Conservation (phyloP, 768 basidiomycete species). For the Amanita thiersii region DNA sequence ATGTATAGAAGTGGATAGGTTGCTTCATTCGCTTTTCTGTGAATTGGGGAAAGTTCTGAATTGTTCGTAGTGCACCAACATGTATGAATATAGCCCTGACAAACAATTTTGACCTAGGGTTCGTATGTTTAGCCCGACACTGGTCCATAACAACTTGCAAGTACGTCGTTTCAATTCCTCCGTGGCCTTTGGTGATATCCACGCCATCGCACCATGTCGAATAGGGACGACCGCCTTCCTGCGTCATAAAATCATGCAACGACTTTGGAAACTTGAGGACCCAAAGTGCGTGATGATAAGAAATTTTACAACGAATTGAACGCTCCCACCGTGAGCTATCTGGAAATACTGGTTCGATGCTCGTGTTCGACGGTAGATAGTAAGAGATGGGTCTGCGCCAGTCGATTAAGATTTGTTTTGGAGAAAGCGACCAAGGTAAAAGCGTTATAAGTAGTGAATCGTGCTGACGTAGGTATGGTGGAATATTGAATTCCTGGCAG, state of each 20-base stretch:
- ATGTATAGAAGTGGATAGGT: slow-evolving; percentile 53
- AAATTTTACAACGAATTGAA: slow-evolving; percentile 16
- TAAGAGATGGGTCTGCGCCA: slow-evolving; percentile 15
- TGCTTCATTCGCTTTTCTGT: slow-evolving; percentile 35
- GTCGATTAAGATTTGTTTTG: slow-evolving; percentile 21
- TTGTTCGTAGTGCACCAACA: slow-evolving; percentile 40
- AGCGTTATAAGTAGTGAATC: slow-evolving; percentile 33
- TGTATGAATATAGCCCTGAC: slow-evolving; percentile 58
- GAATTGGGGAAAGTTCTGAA: slow-evolving; percentile 43
- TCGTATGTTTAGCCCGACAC: slow-evolving; percentile 30
- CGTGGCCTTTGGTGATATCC: slow-evolving; percentile 19
- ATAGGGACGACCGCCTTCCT: slow-evolving; percentile 27
- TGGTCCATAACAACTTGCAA: slow-evolving; percentile 23
- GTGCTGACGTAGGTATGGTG: slow-evolving; percentile 21
- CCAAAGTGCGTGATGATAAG: slow-evolving; percentile 31
- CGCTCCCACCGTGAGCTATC: slow-evolving; percentile 15
- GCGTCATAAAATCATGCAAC: slow-evolving; percentile 38
- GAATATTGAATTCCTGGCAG: slow-evolving; percentile 32
- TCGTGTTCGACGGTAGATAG: not conserved
- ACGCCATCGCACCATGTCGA: slow-evolving; percentile 37
- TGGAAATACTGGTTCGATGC: not conserved
- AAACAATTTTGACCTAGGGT: slow-evolving; percentile 25
- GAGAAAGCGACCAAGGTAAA: slow-evolving; percentile 36
- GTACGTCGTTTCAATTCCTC: slow-evolving; percentile 33
- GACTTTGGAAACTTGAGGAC: slow-evolving; percentile 39